Base-by-base conservation (phyloP, 352 stramenopile genomes). In the Phytophthora chlamydospora region DNA sequence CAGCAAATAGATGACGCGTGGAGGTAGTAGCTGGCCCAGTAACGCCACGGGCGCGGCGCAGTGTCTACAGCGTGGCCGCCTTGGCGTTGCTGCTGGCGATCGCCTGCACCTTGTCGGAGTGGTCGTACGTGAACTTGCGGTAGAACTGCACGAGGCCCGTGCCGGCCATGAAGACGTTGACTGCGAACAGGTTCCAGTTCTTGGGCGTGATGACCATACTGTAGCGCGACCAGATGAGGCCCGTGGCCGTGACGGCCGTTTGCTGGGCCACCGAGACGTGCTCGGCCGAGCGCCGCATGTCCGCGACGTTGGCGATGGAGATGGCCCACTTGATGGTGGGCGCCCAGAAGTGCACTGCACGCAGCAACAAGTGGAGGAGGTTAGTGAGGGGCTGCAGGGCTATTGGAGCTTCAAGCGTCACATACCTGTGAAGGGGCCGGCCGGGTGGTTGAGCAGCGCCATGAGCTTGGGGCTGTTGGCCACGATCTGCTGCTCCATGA, bases 181-280 rank as follows among this genome's bases (percentile, higher is more conserved):
- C 88, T 6, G 78, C 68, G 68, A 96, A 93, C 24, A 96, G 72
- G 71, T 93, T 96, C 78, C 88, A 96, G 83, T 96, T 96, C 64
- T 92, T 89, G 44, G 88, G 88, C 36, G 80, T 95, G 69, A 96
- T 92, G 34, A 95, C 79, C 47, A 95, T 66, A 54, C 74, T 90
- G 78, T 96, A 96, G 44, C 88, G 80, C n/a, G 82, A 92, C 88
- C 88, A 96, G 68, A 97, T 96, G 52, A 97, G 60, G n/a, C 88
- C 89, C 10, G 89, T 96, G 35, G 63, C 59, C 34, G 83, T 83
- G 51, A 97, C 83, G 16, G 88, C 85, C 68, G 32, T 32, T 17
- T 14, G 41, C 41, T 33, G 48, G 14, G 19, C 66, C n/a, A 80
- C 69, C 43, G 83, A 95, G 47, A 96, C 85, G 58, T 75, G 81